Base-by-base conservation (phyloP, 768 basidiomycete genomes). In the Termitomyces sp. region DNA sequence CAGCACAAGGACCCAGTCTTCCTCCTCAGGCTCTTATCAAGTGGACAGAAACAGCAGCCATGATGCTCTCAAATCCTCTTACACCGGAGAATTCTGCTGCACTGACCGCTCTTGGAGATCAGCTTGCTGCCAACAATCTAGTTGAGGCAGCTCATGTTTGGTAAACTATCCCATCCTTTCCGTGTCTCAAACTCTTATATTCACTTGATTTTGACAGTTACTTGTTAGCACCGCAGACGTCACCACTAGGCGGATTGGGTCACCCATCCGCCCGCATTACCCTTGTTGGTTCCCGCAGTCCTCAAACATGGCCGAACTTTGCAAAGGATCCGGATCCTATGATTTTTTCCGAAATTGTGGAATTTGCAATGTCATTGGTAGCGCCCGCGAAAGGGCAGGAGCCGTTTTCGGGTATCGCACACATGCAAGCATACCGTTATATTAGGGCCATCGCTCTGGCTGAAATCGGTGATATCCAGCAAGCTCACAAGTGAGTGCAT, bases 101-200 rank as follows among this genome's bases (percentile, higher is more conserved):
- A 16, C 66, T 98, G 54, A 89, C 91, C 28, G 81, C 88, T 14
- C 79, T 99, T 1, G 96, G 94, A 39, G 92, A 96, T 66, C 84
- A 83, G 61, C 76, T 99, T n/a, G 67, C 75, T 14, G 74, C 81
- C 5, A 84, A 87, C 61, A 79, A 88, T 34, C 85, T 90, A 73
- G 71, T 83, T 9, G 88, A 94, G 62, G 94, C 94, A 17, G 93
- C 94, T 23, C 95, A 98, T 76, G 83, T 78, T 56, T 99, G 97
- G 96, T 98, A 65, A 60, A 86, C 73, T 11, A 17, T 43, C 12
- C 12, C n/a, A 19, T 34, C 55, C 55, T 17, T 19, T 27, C 34
- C 12, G 7, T 14, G 5, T 48, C 28, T 55, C 23, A 40, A 56
- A 47, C 34, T 56, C 12, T 5, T 37, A 37, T 11, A 49, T 46